Evolutionary conservation across 2,329 filamentous ascomycete genomes (phyloP).

Genomic region (Aspergillus quadricinctus): DNA sequence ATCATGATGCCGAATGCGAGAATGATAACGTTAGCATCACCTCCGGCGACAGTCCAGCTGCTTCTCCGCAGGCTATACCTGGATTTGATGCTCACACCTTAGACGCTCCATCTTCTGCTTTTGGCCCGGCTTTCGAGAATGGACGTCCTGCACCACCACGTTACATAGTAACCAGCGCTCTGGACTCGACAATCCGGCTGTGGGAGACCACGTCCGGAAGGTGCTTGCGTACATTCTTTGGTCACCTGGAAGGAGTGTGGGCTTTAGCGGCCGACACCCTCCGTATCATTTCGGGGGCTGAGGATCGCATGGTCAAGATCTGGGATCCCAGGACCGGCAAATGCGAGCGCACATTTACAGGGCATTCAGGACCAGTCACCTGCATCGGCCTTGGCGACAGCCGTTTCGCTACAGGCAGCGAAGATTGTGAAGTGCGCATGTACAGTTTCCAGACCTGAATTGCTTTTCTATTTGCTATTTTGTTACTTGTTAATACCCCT

Average conservation of each 20-base stretch:
- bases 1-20: conserved; percentile 53
- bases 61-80: conserved; percentile 20
- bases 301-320: conserved; percentile 91
- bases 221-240: conserved; percentile 90
- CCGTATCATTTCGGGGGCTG: conserved; percentile 80
- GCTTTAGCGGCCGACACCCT: conserved; percentile 83
- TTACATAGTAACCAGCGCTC: conserved; percentile 88
- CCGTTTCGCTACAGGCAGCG: conserved; percentile 83
- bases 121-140: conserved; percentile 59
- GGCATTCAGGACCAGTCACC: conserved; percentile 85
- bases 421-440: conserved; percentile 86
- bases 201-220: conserved; percentile 83
- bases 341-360: conserved; percentile 87
- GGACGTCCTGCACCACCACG: conserved; percentile 70
- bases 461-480: conserved; percentile 1
- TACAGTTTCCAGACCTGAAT: conserved; percentile 61
- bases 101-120: conserved; percentile 48
- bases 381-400: conserved; percentile 89
- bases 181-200: conserved; percentile 86
- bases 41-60: conserved; percentile 26
- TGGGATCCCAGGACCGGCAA: conserved; percentile 92
- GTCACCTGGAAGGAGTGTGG: conserved; percentile 95
- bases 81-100: conserved; percentile 20
- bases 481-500: background rate
- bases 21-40: conserved; percentile 50